Conservation (phyloP, 2,329 filamentous ascomycete genomes). For the Cercospora canescens region DNA sequence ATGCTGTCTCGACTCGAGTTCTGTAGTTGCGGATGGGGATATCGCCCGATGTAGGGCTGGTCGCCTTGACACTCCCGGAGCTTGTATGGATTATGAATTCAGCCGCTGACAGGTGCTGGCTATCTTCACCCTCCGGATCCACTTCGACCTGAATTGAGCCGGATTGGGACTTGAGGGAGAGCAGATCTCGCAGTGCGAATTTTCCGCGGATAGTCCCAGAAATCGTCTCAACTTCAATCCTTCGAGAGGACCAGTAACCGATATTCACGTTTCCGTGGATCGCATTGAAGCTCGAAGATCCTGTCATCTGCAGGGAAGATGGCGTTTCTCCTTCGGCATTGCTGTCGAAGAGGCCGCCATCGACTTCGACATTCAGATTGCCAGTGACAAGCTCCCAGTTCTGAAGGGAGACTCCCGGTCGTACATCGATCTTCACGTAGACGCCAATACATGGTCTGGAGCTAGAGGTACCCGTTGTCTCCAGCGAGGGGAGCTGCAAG, state of each 20-base stretch:
- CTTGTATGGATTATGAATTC: slow-evolving; percentile 38
- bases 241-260: slow-evolving; percentile 37
- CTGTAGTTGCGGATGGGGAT: slow-evolving; percentile 45
- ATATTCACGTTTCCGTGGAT: slow-evolving; percentile 37
- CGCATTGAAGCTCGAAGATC: slow-evolving; percentile 36
- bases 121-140: slow-evolving; percentile 38
- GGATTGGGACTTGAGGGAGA: slow-evolving; percentile 42
- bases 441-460: slow-evolving; percentile 40
- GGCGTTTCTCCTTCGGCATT: slow-evolving; percentile 19
- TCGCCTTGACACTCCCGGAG: slow-evolving; percentile 40
- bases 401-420: slow-evolving; percentile 34
- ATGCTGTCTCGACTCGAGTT: slow-evolving; percentile 39
- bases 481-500: slow-evolving; percentile 23
- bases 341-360: slow-evolving; percentile 31
- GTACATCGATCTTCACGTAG: slow-evolving; percentile 40
- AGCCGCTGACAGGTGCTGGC: slow-evolving; percentile 35
- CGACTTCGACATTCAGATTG: slow-evolving; percentile 42
- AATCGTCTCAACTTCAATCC: slow-evolving; percentile 41
- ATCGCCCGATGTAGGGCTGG: slow-evolving; percentile 29
- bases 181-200: slow-evolving; percentile 43
- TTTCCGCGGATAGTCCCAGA: slow-evolving; percentile 44
- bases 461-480: neutral
- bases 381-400: slow-evolving; percentile 38
- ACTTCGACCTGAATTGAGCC: slow-evolving; percentile 44
- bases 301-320: slow-evolving; percentile 33